phyloP scores from a whole-genome alignment of 345 rosid genomes.

The Citrus medica region DNA sequence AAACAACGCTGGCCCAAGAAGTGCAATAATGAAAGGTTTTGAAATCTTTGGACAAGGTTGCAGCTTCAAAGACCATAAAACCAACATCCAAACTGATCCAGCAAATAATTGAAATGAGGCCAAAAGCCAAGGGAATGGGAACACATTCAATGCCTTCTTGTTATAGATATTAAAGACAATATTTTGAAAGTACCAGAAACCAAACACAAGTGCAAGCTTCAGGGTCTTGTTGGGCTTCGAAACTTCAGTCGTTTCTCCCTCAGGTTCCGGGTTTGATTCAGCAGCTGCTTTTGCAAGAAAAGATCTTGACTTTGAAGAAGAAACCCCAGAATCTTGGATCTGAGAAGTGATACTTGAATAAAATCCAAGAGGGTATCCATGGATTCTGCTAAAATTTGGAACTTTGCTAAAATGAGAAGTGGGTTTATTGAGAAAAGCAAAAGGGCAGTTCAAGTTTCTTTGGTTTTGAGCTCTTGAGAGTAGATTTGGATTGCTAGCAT shows the following conservation, averaged over 20 bases:
- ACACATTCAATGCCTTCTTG: slow-evolving; percentile 80
- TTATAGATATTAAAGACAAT: slow-evolving; percentile 92
- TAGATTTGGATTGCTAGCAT: slow-evolving; percentile 32
- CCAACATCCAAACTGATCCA: slow-evolving; percentile 90
- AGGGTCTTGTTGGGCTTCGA: slow-evolving; percentile 47
- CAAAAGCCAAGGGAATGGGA: slow-evolving; percentile 96
- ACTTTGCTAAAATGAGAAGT: slow-evolving; percentile 20
- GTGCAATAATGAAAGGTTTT: slow-evolving; percentile 74
- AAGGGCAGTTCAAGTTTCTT: slow-evolving; percentile 16
- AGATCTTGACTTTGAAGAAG: slow-evolving; percentile 34
- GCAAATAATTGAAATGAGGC: slow-evolving; percentile 92
- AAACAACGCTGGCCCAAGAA: slow-evolving; percentile 94
- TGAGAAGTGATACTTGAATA: slow-evolving; percentile 26
- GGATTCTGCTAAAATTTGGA: slow-evolving; percentile 18
- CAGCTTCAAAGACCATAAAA: slow-evolving; percentile 73
- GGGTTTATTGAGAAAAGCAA: slow-evolving; percentile 27
- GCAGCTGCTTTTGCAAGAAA: slow-evolving; percentile 42
- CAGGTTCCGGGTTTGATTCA: slow-evolving; percentile 36
- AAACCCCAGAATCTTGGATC: slow-evolving; percentile 39
- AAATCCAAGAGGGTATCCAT: slow-evolving; percentile 35
- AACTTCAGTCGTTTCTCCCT: slow-evolving; percentile 23
- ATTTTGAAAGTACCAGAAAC: slow-evolving; percentile 92
- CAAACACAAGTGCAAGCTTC: slow-evolving; percentile 71
- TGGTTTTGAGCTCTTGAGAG: slow-evolving; percentile 28
- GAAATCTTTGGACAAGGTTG: slow-evolving; percentile 84